Conservation (phyloP, 257 asterid genomes). For the Handroanthus guayacan region DNA sequence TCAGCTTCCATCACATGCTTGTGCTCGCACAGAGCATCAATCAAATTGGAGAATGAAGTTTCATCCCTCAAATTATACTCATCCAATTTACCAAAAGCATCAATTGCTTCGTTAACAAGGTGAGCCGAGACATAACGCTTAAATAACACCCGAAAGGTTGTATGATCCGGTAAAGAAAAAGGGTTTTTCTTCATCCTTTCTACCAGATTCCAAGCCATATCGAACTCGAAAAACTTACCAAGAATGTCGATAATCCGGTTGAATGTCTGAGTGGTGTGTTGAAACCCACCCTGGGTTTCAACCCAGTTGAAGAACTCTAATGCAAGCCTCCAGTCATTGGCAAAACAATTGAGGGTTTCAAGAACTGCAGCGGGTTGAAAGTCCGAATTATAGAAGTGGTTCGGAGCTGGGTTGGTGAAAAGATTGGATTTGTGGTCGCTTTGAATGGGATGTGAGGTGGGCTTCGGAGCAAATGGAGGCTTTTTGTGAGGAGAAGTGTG, state of each 20-base stretch:
- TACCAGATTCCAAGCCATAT: constrained; percentile 64
- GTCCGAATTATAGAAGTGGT: constrained; percentile 40
- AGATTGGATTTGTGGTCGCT: constrained; percentile 30
- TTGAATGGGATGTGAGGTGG: constrained; percentile 34
- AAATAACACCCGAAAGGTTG: constrained; percentile 73
- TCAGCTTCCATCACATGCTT: constrained; percentile 93
- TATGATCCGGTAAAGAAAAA: constrained; percentile 63
- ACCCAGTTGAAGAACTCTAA: constrained; percentile 91
- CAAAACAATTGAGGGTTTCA: constrained; percentile 70
- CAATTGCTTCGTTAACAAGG: constrained; percentile 81
- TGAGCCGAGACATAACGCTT: constrained; percentile 83
- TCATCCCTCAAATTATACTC: constrained; percentile 77
- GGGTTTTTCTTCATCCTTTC: constrained; percentile 54
- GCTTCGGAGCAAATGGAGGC: constrained; percentile 34
- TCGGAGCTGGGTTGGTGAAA: constrained; percentile 34
- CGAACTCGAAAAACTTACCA: constrained; percentile 89
- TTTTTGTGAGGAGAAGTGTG: constrained; percentile 38
- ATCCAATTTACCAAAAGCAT: constrained; percentile 60
- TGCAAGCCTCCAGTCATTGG: constrained; percentile 86
- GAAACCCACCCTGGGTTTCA: constrained; percentile 60
- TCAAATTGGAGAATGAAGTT: constrained; percentile 68
- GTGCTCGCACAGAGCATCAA: constrained; percentile 88
- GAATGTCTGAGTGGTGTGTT: constrained; percentile 70
- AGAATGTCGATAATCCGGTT: constrained; percentile 75
- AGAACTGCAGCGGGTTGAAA: constrained; percentile 50